Percentiles rank a stretch among this genome's conserved stretches.
Evolutionary conservation across 2,329 filamentous ascomycete genomes (phyloP).

Genomic region (Mariannaea sp.): DNA sequence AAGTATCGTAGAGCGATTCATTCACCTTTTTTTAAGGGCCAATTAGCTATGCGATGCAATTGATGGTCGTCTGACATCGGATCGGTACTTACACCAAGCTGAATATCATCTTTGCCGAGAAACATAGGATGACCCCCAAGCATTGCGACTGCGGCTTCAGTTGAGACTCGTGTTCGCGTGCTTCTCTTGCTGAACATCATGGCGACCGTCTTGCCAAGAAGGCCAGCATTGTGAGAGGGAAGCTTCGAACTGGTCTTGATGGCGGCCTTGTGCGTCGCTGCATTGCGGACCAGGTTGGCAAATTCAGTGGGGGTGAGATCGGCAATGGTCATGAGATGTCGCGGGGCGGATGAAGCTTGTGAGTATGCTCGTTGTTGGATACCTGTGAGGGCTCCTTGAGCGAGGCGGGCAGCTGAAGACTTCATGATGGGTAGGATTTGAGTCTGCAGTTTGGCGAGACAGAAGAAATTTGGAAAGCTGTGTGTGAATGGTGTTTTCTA

Average conservation of each 20-base stretch:
- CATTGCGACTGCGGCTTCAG: constrained; percentile 85
- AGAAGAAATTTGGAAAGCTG: background rate
- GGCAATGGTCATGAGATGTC: constrained; percentile 89
- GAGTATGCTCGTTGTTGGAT: constrained; percentile 53
- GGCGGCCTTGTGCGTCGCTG: constrained; percentile 72
- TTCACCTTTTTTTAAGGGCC: constrained; percentile 65
- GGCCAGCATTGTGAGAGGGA: constrained; percentile 60
- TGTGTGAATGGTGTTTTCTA: background rate
- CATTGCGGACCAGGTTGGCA: constrained; percentile 81
- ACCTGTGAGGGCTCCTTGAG: constrained; percentile 42
- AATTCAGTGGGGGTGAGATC: constrained; percentile 84
- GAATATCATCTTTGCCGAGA: constrained; percentile 92
- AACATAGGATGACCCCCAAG: constrained; percentile 97
- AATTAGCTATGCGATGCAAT: background rate
- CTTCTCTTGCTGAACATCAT: constrained; percentile 98
- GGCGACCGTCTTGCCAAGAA: constrained; percentile 81
- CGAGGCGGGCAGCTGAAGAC: constrained; percentile 40
- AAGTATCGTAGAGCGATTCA: constrained; percentile 92
- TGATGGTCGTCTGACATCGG: background rate
- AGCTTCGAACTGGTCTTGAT: constrained; percentile 70
- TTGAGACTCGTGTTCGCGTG: constrained; percentile 91
- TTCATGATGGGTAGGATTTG: constrained; percentile 38
- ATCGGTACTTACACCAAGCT: constrained; percentile 71
- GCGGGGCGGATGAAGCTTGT: constrained; percentile 54
- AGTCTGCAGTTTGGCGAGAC: background rate